Conservation (phyloP, 805 yeast genomes). For the Dipodascus albidus region DNA sequence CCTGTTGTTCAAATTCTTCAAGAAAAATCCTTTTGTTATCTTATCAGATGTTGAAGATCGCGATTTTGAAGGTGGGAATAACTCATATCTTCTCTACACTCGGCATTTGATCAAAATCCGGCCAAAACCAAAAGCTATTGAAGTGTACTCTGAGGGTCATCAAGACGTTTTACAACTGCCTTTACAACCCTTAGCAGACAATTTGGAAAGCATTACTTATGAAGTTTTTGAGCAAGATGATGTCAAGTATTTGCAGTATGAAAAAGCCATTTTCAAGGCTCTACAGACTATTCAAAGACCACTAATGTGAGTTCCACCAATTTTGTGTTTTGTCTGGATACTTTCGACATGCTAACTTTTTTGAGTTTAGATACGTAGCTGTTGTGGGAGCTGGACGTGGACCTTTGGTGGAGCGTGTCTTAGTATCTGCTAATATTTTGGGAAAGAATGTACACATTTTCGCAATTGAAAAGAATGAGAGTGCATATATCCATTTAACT, state of each 20-base stretch:
- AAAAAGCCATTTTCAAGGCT: constrained; percentile 49
- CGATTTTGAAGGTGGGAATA: constrained; percentile 17
- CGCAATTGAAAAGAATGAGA: constrained; percentile 65
- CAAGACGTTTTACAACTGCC: constrained; percentile 46
- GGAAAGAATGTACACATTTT: constrained; percentile 25
- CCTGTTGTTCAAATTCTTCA: constrained; percentile 33
- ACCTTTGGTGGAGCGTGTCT: constrained; percentile 50
- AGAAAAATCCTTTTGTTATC: constrained; percentile 33
- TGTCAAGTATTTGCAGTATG: constrained; percentile 59
- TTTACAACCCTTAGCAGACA: constrained; percentile 54
- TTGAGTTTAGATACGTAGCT: constrained; percentile 27
- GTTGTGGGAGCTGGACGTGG: constrained; percentile 89
- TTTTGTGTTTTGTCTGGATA: neutral
- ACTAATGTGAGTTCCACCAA: neutral
- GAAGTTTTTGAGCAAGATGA: constrained; percentile 59
- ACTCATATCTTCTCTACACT: constrained; percentile 15
- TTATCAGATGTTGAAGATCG: constrained; percentile 40
- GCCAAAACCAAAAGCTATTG: constrained; percentile 23
- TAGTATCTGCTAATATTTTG: constrained; percentile 29
- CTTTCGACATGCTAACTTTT: neutral
- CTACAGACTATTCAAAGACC: constrained; percentile 18
- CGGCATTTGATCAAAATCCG: constrained; percentile 15
- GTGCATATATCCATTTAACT: constrained; percentile 40
- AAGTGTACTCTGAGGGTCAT: constrained; percentile 26
- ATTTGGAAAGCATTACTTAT: constrained; percentile 51